Percentiles rank a stretch among this genome's conserved stretches.
phyloP scores from a whole-genome alignment of 441 rosid species.

The Adansonia grandidieri region DNA sequence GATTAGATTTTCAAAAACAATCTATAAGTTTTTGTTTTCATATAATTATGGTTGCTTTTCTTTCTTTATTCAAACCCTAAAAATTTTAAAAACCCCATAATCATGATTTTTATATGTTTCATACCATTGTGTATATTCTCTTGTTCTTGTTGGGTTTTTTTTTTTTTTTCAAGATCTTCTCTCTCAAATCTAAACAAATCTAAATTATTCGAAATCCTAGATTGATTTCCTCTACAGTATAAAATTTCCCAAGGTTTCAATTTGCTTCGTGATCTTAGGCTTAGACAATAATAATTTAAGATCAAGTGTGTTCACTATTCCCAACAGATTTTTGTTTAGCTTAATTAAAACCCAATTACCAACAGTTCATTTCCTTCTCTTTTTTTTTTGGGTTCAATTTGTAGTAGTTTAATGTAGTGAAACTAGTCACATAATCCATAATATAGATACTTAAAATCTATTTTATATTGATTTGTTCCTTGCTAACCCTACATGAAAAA shows the following conservation, averaged over 20 bases:
- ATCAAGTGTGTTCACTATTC: too few species aligned
- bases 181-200: neutral
- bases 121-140: neutral
- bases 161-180: too few species aligned
- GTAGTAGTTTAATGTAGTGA: constrained; percentile 15
- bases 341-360: neutral
- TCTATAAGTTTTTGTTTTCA: too few species aligned
- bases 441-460: constrained; percentile 31
- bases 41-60: neutral
- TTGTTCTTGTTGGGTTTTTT: constrained; percentile 13
- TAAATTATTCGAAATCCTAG: constrained; percentile 32
- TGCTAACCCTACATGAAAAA: constrained; percentile 42
- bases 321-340: neutral
- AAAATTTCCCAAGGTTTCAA: too few species aligned
- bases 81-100: neutral
- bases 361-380: neutral
- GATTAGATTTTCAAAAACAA: neutral
- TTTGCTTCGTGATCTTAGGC: too few species aligned
- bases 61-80: constrained; percentile 37
- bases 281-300: too few species aligned
- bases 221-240: constrained; percentile 29
- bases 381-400: constrained; percentile 9
- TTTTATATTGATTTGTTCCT: constrained; percentile 44
- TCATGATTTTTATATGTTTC: neutral
- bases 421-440: constrained; percentile 33